These are phyloP conservation scores for Sanguinoderma infundibulare DNA, from an alignment of 1,284 basidiomycete genomes.

Conservation along the genomic window DNA sequence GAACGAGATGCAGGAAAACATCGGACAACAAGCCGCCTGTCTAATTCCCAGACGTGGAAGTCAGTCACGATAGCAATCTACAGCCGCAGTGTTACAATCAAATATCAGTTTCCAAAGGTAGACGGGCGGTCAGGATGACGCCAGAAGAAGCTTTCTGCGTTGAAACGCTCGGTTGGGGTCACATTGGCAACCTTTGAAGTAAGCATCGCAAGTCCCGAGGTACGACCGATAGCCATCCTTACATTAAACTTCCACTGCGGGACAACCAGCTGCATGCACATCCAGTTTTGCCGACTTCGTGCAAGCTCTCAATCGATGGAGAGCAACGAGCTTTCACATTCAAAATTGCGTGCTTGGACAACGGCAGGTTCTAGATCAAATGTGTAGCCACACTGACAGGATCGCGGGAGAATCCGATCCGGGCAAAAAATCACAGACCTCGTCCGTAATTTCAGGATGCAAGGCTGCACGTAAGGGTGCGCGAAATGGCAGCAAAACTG, in stretches of 20 bases:
- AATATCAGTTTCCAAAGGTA: neutral
- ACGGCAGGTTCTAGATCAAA: neutral
- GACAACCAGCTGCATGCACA: neutral
- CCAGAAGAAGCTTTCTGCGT: neutral
- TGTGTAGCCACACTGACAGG: neutral
- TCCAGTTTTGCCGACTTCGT: neutral
- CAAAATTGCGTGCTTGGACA: too few species aligned
- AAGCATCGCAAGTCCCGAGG: neutral
- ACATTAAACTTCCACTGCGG: too few species aligned
- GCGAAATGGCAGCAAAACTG: too few species aligned
- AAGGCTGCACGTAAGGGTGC: too few species aligned
- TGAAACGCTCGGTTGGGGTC: neutral
- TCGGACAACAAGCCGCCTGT: conserved; percentile 90
- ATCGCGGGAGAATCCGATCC: neutral
- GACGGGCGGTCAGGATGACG: neutral
- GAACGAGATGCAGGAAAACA: conserved; percentile 88
- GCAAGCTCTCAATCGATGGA: neutral
- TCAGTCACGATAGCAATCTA: neutral
- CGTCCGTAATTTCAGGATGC: too few species aligned
- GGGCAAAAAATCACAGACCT: neutral
- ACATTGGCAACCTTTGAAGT: neutral
- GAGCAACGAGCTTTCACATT: too few species aligned
- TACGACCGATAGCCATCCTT: neutral
- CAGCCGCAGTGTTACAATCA: neutral
- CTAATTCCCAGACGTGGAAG: conserved; percentile 39